These are phyloP conservation scores for Lyophyllum decastes DNA, from an alignment of 768 basidiomycete species.

Conservation along the genomic window DNA sequence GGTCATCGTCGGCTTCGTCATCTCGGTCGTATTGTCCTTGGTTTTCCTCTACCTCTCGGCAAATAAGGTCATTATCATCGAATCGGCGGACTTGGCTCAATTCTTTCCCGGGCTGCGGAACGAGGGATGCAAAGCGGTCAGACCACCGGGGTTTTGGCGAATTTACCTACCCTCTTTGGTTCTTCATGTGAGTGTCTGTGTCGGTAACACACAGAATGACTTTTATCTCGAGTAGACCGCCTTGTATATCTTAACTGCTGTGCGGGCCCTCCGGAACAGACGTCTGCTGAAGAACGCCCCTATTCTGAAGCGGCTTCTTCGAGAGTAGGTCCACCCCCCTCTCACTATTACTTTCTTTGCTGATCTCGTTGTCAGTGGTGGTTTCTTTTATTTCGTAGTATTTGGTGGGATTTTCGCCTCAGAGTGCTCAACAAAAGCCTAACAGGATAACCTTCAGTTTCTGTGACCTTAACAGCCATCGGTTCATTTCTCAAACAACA, in stretches of 20 bases:
- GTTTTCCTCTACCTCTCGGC: constrained; percentile 28
- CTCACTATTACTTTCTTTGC: neutral
- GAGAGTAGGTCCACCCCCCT: constrained; percentile 32
- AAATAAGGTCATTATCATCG: constrained; percentile 17
- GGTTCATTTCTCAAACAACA: constrained; percentile 31
- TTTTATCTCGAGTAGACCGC: constrained; percentile 24
- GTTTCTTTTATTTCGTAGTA: constrained; percentile 42
- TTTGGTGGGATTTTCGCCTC: constrained; percentile 27
- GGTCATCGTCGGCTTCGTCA: constrained; percentile 29
- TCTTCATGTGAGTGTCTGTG: constrained; percentile 30
- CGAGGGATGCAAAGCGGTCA: constrained; percentile 32
- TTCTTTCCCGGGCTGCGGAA: constrained; percentile 13
- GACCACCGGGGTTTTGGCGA: constrained; percentile 34
- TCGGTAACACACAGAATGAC: neutral
- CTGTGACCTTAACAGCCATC: constrained; percentile 31
- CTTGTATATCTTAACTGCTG: constrained; percentile 36
- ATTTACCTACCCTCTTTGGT: constrained; percentile 38
- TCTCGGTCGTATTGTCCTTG: constrained; percentile 29
- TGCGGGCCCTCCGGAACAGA: constrained; percentile 34
- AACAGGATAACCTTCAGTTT: constrained; percentile 19
- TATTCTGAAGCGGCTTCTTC: constrained; percentile 33
- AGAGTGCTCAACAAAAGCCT: neutral
- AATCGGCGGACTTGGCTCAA: neutral
- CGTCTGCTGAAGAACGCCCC: constrained; percentile 31
- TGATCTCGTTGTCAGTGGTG: constrained; percentile 28